These are phyloP conservation scores for Mycosphaerella arachidis DNA, from an alignment of 2,329 filamentous ascomycete genomes.

Conservation along the genomic window DNA sequence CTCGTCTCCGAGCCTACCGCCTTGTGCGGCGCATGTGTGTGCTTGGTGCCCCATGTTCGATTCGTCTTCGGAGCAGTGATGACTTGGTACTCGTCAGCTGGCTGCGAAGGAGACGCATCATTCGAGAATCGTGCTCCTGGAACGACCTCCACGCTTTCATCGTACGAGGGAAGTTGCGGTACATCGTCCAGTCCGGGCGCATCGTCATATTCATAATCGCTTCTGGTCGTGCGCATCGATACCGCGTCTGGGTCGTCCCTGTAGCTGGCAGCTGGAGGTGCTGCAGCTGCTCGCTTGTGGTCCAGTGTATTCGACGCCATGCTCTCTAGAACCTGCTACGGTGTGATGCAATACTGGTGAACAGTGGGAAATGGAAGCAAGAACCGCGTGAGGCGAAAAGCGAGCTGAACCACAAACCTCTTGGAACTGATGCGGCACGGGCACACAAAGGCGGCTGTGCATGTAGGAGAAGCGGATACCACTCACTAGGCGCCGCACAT, in stretches of 20 bases:
- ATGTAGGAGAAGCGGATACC: neutral
- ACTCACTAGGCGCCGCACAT: neutral
- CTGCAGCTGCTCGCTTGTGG: slow-evolving; percentile 10
- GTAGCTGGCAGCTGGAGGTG: slow-evolving; percentile 12
- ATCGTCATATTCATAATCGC: slow-evolving; percentile 29
- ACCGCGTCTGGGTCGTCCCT: slow-evolving; percentile 26
- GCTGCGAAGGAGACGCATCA: neutral
- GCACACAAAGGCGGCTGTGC: neutral
- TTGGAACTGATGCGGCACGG: neutral
- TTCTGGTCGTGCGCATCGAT: slow-evolving; percentile 28
- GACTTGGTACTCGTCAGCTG: slow-evolving; percentile 16
- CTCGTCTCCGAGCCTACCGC: slow-evolving; percentile 20
- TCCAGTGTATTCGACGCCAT: slow-evolving; percentile 6
- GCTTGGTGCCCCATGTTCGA: slow-evolving; percentile 4
- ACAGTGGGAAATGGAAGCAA: neutral
- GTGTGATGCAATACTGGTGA: neutral
- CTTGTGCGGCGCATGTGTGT: slow-evolving; percentile 9
- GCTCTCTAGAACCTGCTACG: neutral
- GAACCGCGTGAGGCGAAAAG: neutral
- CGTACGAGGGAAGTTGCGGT: slow-evolving; percentile 27
- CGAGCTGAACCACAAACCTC: neutral
- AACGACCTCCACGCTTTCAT: slow-evolving; percentile 23
- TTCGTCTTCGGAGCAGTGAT: slow-evolving; percentile 12
- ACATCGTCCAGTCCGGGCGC: slow-evolving; percentile 23
- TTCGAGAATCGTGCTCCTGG: neutral